Base-by-base conservation (phyloP, 2,329 filamentous ascomycete genomes). In the Trichothecium roseum region DNA sequence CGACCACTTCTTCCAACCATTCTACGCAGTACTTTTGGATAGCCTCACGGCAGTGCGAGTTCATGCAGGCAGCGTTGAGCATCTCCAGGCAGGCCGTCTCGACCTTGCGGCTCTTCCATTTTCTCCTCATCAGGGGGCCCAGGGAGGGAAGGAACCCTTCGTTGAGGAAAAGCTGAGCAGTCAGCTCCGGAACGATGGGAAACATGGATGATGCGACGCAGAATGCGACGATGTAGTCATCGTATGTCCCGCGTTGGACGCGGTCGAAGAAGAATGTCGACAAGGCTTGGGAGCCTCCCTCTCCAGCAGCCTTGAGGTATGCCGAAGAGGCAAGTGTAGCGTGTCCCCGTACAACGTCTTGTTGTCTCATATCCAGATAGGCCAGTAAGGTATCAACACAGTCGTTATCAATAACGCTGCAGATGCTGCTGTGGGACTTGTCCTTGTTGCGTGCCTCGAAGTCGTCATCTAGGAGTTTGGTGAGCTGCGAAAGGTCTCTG, bases 161-260 rank as follows among this genome's bases (percentile, higher is more conserved):
- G 26, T 79, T 87, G 38, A 96, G 72, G 55, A 98, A 95, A 27
- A 96, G 67, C 40, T 78, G 69, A 3, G 84, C 71, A 2, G 81
- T 84, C 30, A 84, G 72, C 37, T 80, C 73, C 3, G 86, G 82
- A 3, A 84, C 77, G 35, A 98, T 73, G 2, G 91, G 88, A 53
- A 98, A 98, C 8, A 93, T 75, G 16, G 80, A 77, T 2, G 87
- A 78, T 5, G 87, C 86, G n/a, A 88, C 87, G 36, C 88, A 96
- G 55, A 95, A 96, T 5, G 88, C 88, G 34, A 91, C 69, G 37
- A 94, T 85, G 45, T 93, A 76, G 56, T 94, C 85, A 49, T 95
- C 88, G 43, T 87, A 84, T 17, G 82, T 89, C 35, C 79, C 79
- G 43, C 81, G 78, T 45, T 72, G 63, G 13, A 94, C 68, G 36